Base-by-base conservation (phyloP, 352 stramenopile genomes). In the Blastocystis hominis region DNA sequence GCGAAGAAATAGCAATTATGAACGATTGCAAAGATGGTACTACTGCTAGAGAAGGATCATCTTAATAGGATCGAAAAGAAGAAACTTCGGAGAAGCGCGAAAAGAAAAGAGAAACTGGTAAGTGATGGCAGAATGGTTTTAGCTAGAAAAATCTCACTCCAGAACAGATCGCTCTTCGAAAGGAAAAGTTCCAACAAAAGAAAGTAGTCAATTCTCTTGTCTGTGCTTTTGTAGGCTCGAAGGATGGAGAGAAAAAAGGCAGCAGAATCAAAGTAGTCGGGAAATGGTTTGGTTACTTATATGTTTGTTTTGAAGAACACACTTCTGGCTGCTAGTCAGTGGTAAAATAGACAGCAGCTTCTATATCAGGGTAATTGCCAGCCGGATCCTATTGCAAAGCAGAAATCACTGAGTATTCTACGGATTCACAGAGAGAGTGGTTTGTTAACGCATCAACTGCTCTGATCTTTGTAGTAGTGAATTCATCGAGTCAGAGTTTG, bases 141-240 rank as follows among this genome's bases (percentile, higher is more conserved):
- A 36, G 55, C 36, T 84, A 84, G 72, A 84, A 84, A 24, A 84
- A 84, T 15, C 24, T 84, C 17, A 68, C 53, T 63, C 44, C 36
- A 24, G 72, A 84, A 34, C 47, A 84, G 55, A 84, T 84, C 42
- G 53, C 53, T 17, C 30, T 20, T 24, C 59, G 72, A 53, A 84
- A 84, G 42, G 34, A 42, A 10, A 84, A 84, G 55, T 84, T 84
- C 72, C 72, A 84, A 64, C 44, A 84, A 53, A 84, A 84, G 72
- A 84, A 84, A 34, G 62, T 72, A 20, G 24, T 44, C 10, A 0
- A 46, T 20, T 46, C 24, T 30, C 24, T 34, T 20, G 38, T 13
- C 24, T 13, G 0, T 42, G 36, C 9, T 46, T 5, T 20, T 20
- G 34, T 72, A 72, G 72, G 53, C 72, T 13, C 72, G 72, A 5